These are phyloP conservation scores for Aureobasidium sp. DNA, from an alignment of 2,329 filamentous ascomycete species.

Conservation along the genomic window DNA sequence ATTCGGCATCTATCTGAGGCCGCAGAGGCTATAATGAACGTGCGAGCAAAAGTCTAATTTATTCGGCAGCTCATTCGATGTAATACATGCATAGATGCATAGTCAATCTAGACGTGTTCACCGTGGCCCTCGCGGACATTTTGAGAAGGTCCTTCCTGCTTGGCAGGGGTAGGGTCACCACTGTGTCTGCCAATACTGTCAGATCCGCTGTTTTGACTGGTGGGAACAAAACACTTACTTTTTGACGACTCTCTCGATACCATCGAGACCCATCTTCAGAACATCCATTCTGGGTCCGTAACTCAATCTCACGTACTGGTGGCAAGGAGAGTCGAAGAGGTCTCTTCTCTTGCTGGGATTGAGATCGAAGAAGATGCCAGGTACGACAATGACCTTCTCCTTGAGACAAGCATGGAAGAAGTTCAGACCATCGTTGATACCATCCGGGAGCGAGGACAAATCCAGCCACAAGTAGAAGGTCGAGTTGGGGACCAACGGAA, in stretches of 20 bases:
- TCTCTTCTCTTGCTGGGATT: slow-evolving; percentile 86
- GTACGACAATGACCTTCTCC: slow-evolving; percentile 94
- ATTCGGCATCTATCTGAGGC: too few relatives aligned
- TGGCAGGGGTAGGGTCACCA: background rate
- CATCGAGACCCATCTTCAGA: slow-evolving; percentile 71
- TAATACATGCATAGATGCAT: too few relatives aligned
- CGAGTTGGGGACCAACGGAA: slow-evolving; percentile 72
- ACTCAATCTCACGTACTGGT: slow-evolving; percentile 78
- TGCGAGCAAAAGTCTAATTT: too few relatives aligned
- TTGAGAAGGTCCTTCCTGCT: slow-evolving; percentile 4
- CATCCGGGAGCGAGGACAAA: slow-evolving; percentile 58
- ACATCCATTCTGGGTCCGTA: slow-evolving; percentile 79
- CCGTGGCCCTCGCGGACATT: background rate
- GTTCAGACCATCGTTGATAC: slow-evolving; percentile 86
- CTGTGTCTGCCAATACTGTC: background rate
- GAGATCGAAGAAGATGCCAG: slow-evolving; percentile 95
- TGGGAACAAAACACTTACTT: slow-evolving; percentile 43
- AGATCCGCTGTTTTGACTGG: background rate
- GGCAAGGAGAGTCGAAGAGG: slow-evolving; percentile 88
- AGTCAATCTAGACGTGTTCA: too few relatives aligned
- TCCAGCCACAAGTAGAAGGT: slow-evolving; percentile 90
- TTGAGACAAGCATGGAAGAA: slow-evolving; percentile 92
- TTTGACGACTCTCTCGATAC: slow-evolving; percentile 73
- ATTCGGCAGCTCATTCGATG: too few relatives aligned
- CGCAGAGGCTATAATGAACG: too few relatives aligned